A percentile compares a stretch with the other conserved stretches of the same genome.
phyloP scores from a whole-genome alignment of 306 rosid genomes.

The Acacia crassicarpa region DNA sequence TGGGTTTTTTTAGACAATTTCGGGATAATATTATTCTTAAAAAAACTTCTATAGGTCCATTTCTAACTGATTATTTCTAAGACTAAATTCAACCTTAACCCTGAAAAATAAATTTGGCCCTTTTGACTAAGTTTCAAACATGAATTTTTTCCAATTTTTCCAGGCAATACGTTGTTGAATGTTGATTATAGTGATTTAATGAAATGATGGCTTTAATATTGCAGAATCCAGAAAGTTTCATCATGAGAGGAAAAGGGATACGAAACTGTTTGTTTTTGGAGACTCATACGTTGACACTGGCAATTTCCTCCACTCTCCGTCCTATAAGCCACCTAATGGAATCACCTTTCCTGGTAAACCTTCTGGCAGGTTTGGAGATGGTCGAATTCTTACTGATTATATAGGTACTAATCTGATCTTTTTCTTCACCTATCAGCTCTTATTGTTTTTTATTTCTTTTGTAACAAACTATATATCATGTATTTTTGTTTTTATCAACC shows the following conservation, averaged over 20 bases:
- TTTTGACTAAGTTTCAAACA: too few species aligned
- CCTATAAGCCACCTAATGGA: conserved; percentile 50
- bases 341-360: conserved; percentile 58
- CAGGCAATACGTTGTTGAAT: neutral
- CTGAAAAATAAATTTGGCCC: too few species aligned
- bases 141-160: too few species aligned
- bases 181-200: neutral
- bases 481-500: neutral
- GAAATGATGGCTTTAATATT: neutral
- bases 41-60: too few species aligned
- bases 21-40: too few species aligned
- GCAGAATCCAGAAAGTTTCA: neutral
- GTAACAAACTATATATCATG: too few species aligned
- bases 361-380: conserved; percentile 56
- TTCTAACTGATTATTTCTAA: too few species aligned
- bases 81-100: too few species aligned
- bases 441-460: neutral
- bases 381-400: conserved; percentile 56
- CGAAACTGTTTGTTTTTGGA: conserved; percentile 7
- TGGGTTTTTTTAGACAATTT: too few species aligned
- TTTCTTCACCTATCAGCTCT: neutral
- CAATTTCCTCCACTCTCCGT: conserved; percentile 29
- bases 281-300: conserved; percentile 27
- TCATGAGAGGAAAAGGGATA: conserved; percentile 22
- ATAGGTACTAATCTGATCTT: conserved; percentile 31